phyloP scores from a whole-genome alignment of 768 basidiomycete species.

The Solioccasus polychromus region DNA sequence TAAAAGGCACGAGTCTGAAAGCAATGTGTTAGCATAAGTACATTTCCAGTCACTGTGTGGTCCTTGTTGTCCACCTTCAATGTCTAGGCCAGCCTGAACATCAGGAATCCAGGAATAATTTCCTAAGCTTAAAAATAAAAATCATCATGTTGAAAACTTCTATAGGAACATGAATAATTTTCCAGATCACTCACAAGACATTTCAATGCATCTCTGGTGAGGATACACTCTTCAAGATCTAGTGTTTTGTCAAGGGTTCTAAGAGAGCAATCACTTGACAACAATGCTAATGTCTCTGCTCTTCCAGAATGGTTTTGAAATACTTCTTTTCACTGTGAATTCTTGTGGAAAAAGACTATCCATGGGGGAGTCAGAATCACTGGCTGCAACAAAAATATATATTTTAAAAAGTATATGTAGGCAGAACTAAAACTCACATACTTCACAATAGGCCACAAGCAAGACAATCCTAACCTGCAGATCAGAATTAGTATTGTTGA shows the following conservation, averaged over 20 bases:
- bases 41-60: no score
- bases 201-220: slow-evolving; percentile 5
- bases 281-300: slow-evolving; percentile 15
- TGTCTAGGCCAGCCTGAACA: no score
- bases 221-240: slow-evolving; percentile 10
- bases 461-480: slow-evolving; percentile 20
- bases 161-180: no score
- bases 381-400: slow-evolving; percentile 11
- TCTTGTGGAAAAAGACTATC: neutral
- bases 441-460: slow-evolving; percentile 22
- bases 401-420: neutral
- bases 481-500: slow-evolving; percentile 8
- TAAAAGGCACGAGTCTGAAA: slow-evolving; percentile 10
- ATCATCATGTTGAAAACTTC: no score
- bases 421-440: slow-evolving; percentile 9
- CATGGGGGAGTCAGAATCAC: neutral
- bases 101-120: no score
- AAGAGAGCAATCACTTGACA: slow-evolving; percentile 22
- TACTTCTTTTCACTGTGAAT: slow-evolving; percentile 15
- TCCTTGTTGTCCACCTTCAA: slow-evolving; percentile 12
- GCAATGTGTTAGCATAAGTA: no score
- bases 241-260: slow-evolving; percentile 18
- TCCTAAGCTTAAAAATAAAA: no score
- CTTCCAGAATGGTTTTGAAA: slow-evolving; percentile 9
- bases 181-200: no score